phyloP scores from a whole-genome alignment of 352 stramenopile species.

The Phytopythium cucurbitacearum region DNA sequence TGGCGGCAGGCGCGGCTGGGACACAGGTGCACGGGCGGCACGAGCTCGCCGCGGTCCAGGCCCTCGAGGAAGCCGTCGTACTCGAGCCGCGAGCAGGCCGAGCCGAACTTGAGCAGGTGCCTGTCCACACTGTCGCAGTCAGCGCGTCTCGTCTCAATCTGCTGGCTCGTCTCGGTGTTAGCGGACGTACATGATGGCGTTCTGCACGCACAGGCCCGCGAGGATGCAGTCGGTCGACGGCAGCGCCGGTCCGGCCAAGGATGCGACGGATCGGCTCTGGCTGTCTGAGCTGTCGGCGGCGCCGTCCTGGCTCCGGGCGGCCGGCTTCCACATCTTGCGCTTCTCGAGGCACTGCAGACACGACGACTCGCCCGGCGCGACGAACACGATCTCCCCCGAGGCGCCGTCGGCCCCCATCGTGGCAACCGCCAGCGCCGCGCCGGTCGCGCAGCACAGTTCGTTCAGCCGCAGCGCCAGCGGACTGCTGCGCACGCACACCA shows the following conservation, averaged over 20 bases:
- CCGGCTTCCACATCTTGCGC: slow-evolving; percentile 29
- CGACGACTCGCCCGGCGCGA: slow-evolving; percentile 26
- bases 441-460: slow-evolving; percentile 33
- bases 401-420: slow-evolving; percentile 27
- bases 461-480: slow-evolving; percentile 35
- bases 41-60: slow-evolving; percentile 35
- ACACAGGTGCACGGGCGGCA: slow-evolving; percentile 36
- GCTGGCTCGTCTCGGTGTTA: too few relatives aligned
- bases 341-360: slow-evolving; percentile 47
- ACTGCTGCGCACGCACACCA: slow-evolving; percentile 22
- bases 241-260: slow-evolving; percentile 7
- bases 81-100: slow-evolving; percentile 33
- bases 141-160: too few relatives aligned
- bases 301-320: neutral
- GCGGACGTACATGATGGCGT: slow-evolving; percentile 27
- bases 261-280: too few relatives aligned
- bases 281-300: neutral
- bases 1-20: slow-evolving; percentile 19
- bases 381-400: slow-evolving; percentile 30
- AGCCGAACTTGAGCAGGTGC: slow-evolving; percentile 23
- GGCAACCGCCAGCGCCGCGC: slow-evolving; percentile 28
- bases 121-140: neutral
- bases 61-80: slow-evolving; percentile 45
- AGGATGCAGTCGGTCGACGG: slow-evolving; percentile 46
- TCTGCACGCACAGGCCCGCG: slow-evolving; percentile 35